Percentiles rank a stretch among this genome's conserved stretches.
These are phyloP conservation scores for Backusella tuberculispora DNA, from an alignment of 192 early-diverging fungal genomes.

Conservation along the genomic window DNA sequence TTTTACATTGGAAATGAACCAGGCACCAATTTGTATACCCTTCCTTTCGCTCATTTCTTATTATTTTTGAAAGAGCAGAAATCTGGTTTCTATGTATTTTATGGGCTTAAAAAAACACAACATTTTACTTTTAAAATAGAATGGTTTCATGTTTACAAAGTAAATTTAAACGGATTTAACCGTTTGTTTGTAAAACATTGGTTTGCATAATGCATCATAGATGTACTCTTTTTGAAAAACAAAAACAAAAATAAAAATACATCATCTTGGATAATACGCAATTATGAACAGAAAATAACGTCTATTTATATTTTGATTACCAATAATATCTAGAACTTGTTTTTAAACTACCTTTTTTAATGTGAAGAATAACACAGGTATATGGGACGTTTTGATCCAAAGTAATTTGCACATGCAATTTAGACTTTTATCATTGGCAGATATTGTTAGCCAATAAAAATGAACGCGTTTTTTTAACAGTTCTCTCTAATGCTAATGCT, in stretches of 20 bases:
- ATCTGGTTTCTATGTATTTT: neutral
- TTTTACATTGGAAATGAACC: too few relatives aligned
- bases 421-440: constrained; percentile 7
- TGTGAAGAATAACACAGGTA: neutral
- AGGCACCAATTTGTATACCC: neutral
- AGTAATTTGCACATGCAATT: constrained; percentile 5
- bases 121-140: neutral
- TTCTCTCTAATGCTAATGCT: too few relatives aligned
- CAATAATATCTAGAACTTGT: constrained; percentile 13
- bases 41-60: constrained; percentile 25
- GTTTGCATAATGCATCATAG: neutral
- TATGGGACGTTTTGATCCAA: neutral
- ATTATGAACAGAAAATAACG: neutral
- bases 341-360: constrained; percentile 1
- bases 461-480: neutral
- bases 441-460: neutral
- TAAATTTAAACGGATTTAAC: neutral
- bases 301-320: constrained; percentile 11
- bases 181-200: constrained; percentile 5
- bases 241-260: neutral
- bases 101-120: neutral
- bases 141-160: neutral
- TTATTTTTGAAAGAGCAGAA: too few relatives aligned
- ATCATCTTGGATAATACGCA: neutral
- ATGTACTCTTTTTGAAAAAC: neutral